Percentiles rank a stretch among this genome's conserved stretches.
phyloP scores from a whole-genome alignment of 768 basidiomycete species.

The Tulasnella sp. region DNA sequence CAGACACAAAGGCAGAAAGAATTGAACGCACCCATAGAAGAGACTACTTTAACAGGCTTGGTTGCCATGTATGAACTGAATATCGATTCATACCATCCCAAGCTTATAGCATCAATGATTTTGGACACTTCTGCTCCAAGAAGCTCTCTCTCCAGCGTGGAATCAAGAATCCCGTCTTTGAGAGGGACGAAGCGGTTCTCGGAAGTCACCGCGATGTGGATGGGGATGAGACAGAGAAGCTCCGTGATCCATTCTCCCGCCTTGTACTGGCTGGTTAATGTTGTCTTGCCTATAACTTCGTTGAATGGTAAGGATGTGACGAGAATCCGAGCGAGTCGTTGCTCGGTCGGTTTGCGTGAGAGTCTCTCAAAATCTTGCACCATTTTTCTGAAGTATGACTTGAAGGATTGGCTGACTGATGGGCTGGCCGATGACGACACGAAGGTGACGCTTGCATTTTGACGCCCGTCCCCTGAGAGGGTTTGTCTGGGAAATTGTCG shows the following conservation, averaged over 20 bases:
- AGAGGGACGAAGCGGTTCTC: conserved; percentile 57
- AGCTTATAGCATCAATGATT: conserved; percentile 28
- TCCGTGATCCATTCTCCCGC: conserved; percentile 58
- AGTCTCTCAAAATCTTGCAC: conserved; percentile 42
- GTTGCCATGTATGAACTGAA: conserved; percentile 54
- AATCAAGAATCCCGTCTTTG: conserved; percentile 47
- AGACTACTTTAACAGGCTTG: conserved; percentile 58
- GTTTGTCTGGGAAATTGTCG: conserved; percentile 45
- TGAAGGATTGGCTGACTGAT: background rate
- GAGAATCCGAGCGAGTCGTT: conserved; percentile 35
- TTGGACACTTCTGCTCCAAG: conserved; percentile 43
- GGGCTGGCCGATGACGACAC: background rate
- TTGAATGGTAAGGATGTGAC: conserved; percentile 30
- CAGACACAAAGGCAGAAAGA: background rate
- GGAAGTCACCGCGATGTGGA: conserved; percentile 51
- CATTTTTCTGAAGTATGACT: conserved; percentile 40
- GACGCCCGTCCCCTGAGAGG: conserved; percentile 24
- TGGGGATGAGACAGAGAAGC: conserved; percentile 53
- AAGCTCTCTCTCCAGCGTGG: conserved; percentile 44
- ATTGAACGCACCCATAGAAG: conserved; percentile 46
- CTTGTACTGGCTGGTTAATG: conserved; percentile 31
- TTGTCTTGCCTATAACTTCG: conserved; percentile 19
- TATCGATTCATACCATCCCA: conserved; percentile 59
- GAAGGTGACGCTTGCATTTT: conserved; percentile 2
- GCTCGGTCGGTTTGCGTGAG: conserved; percentile 41